Evolutionary conservation across 106 monocot genomes (phyloP).

Genomic region (Dioscorea zingiberensis): DNA sequence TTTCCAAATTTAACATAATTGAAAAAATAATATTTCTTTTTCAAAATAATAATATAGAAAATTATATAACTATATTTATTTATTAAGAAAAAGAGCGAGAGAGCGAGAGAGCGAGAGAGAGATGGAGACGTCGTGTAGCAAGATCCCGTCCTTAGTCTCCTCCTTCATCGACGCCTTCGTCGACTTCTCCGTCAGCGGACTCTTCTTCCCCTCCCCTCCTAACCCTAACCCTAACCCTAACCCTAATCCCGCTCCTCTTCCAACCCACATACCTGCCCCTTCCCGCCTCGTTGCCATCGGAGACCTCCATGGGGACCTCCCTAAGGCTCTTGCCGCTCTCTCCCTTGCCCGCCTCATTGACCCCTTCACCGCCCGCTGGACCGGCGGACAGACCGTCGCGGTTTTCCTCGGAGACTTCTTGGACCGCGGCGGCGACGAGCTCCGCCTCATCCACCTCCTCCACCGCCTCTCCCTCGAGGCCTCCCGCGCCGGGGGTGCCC

Average conservation of each 20-base stretch:
- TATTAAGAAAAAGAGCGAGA: too few species aligned
- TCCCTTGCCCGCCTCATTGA: slow-evolving; percentile 60
- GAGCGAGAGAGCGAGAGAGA: neutral
- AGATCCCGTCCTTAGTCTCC: slow-evolving; percentile 52
- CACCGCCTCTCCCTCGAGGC: slow-evolving; percentile 63
- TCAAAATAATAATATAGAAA: too few species aligned
- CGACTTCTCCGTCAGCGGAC: slow-evolving; percentile 78
- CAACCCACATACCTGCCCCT: slow-evolving; percentile 44
- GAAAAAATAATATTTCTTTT: too few species aligned
- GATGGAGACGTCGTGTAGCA: slow-evolving; percentile 22
- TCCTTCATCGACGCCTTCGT: slow-evolving; percentile 94
- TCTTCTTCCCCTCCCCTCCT: slow-evolving; percentile 42
- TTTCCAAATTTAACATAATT: too few species aligned
- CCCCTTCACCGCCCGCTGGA: slow-evolving; percentile 45
- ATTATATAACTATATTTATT: too few species aligned
- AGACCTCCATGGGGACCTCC: slow-evolving; percentile 80
- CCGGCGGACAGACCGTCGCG: slow-evolving; percentile 53
- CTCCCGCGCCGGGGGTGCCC: slow-evolving; percentile 31
- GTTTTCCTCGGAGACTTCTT: slow-evolving; percentile 92
- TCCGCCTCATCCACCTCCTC: slow-evolving; percentile 77
- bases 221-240: slow-evolving; percentile 15
- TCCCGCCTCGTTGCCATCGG: slow-evolving; percentile 80
- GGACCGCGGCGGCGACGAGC: slow-evolving; percentile 86
- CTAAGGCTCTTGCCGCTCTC: slow-evolving; percentile 57
- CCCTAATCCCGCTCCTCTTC: slow-evolving; percentile 5